Percentiles rank a stretch among this genome's conserved stretches.
phyloP scores from a whole-genome alignment of 768 basidiomycete species.

The Suillus placidus region DNA sequence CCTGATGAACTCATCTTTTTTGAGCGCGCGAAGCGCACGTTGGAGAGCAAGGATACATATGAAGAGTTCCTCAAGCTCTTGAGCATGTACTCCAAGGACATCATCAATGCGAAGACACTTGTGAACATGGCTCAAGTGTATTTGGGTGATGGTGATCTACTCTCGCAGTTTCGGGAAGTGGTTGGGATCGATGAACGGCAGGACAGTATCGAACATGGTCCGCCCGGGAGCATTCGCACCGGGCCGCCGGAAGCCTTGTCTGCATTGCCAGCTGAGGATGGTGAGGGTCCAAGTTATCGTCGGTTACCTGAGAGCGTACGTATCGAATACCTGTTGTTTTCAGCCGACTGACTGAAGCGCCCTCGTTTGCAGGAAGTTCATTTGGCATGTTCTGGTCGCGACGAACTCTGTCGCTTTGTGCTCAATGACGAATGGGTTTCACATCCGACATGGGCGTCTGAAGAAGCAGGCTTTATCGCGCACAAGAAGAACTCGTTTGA shows the following conservation, averaged over 20 bases:
- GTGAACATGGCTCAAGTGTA: conserved; percentile 81
- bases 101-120: conserved; percentile 84
- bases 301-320: conserved; percentile 85
- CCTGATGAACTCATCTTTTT: conserved; percentile 91
- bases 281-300: conserved; percentile 93
- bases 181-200: conserved; percentile 76
- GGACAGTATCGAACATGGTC: conserved; percentile 65
- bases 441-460: conserved; percentile 97
- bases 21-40: conserved; percentile 82
- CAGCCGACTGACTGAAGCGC: neutral
- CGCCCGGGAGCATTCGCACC: conserved; percentile 77
- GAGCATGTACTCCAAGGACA: conserved; percentile 86
- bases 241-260: conserved; percentile 76
- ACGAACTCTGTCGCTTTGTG: conserved; percentile 92
- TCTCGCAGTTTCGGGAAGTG: conserved; percentile 83
- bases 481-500: conserved; percentile 98
- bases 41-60: conserved; percentile 76
- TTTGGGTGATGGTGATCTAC: conserved; percentile 78
- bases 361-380: conserved; percentile 68
- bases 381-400: conserved; percentile 91
- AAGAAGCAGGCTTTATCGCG: conserved; percentile 90
- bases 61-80: conserved; percentile 96
- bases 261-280: conserved; percentile 79
- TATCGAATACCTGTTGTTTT: conserved; percentile 20
- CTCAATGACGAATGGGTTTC: conserved; percentile 99